Evolutionary conservation across 78 protist genomes (phyloP).

Genomic region (Parvularia atlantis): DNA sequence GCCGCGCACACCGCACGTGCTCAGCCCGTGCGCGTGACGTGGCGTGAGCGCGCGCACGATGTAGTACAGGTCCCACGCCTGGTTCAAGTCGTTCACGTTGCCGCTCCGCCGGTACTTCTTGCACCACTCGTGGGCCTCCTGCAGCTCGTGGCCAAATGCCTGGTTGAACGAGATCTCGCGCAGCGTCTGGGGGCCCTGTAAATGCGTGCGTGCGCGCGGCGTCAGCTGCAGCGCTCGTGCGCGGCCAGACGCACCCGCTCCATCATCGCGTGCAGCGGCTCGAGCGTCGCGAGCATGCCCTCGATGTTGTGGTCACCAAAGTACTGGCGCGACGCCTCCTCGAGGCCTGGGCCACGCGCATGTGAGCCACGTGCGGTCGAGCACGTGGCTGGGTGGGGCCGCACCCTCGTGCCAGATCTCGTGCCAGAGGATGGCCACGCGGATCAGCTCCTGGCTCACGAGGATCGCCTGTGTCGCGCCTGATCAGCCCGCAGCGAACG

Average conservation of each 20-base stretch:
- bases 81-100: constrained; percentile 53
- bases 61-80: constrained; percentile 96
- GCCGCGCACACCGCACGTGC: too few species aligned
- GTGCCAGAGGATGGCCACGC: constrained; percentile 94
- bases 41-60: too few species aligned
- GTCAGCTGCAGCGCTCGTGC: too few species aligned
- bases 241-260: too few species aligned
- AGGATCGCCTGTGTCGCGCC: constrained; percentile 76
- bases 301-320: constrained; percentile 76
- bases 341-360: too few species aligned
- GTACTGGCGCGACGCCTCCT: constrained; percentile 85
- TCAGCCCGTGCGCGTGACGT: too few species aligned
- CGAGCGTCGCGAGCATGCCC: constrained; percentile 76
- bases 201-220: too few species aligned
- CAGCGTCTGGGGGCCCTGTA: constrained; percentile 84
- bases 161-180: constrained; percentile 80
- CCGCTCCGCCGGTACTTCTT: constrained; percentile 46
- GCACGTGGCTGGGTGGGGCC: too few species aligned
- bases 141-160: constrained; percentile 77
- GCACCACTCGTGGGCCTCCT: constrained; percentile 76
- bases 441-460: constrained; percentile 85
- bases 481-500: background rate
- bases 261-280: constrained; percentile 80
- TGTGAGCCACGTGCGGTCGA: too few species aligned
- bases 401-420: constrained; percentile 98